Percentiles rank a stretch among this genome's conserved stretches.
Conservation (phyloP, 805 yeast genomes). For the Pichia rugopelliculosa region DNA sequence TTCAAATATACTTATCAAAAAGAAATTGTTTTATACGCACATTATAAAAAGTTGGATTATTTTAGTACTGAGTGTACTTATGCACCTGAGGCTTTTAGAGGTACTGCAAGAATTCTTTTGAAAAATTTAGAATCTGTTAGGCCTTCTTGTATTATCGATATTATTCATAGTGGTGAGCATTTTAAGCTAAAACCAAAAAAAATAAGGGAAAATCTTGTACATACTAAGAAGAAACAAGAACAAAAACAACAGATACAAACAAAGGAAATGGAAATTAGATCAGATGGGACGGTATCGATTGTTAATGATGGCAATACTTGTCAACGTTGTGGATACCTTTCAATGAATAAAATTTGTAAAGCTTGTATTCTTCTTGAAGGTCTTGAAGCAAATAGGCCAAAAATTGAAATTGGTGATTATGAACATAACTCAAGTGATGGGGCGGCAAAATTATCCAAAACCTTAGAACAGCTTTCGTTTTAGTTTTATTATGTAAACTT, state of each 20-base stretch:
- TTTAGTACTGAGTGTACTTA: conserved; percentile 96
- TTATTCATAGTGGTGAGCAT: conserved; percentile 89
- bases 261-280: conserved; percentile 43
- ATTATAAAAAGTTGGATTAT: conserved; percentile 88
- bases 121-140: conserved; percentile 85
- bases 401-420: conserved; percentile 47
- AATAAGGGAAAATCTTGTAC: conserved; percentile 26
- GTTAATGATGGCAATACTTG: conserved; percentile 58
- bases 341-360: conserved; percentile 83
- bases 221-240: conserved; percentile 1
- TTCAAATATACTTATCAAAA: conserved; percentile 94
- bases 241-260: conserved; percentile 32
- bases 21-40: conserved; percentile 96
- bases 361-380: conserved; percentile 89
- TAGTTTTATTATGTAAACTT: conserved; percentile 30
- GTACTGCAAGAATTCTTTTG: conserved; percentile 89
- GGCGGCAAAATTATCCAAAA: conserved; percentile 54
- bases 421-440: conserved; percentile 40
- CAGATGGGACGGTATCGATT: conserved; percentile 57
- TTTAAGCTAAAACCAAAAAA: conserved; percentile 57
- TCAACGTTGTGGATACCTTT: conserved; percentile 84
- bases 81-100: conserved; percentile 98
- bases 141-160: conserved; percentile 90
- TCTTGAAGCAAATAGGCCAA: conserved; percentile 67
- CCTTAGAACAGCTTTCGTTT: conserved; percentile 58